phyloP scores from a whole-genome alignment of 495 filamentous ascomycete genomes.

The Apodospora peruviana region DNA sequence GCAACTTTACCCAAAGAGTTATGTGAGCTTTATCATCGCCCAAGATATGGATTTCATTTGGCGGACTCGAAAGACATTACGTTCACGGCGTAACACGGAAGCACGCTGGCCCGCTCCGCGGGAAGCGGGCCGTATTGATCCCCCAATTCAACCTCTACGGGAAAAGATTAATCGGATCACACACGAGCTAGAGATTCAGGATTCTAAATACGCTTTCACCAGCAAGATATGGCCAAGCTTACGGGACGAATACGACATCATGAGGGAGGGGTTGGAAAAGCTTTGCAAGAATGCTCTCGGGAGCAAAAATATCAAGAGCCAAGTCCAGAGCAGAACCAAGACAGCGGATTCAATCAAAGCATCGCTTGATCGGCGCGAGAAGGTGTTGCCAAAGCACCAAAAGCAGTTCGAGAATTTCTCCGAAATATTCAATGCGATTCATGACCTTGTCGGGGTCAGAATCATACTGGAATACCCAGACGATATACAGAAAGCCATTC shows the following conservation, averaged over 20 bases:
- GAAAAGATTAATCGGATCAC: conserved; percentile 1
- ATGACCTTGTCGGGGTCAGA: conserved; percentile 9
- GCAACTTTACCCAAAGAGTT: not conserved
- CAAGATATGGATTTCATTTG: not conserved
- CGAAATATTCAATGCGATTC: conserved; percentile 1
- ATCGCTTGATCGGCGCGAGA: conserved; percentile 2
- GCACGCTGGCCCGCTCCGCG: not conserved
- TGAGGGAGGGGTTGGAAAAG: conserved; percentile 2
- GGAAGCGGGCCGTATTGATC: not conserved
- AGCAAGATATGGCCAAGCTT: conserved; percentile 4
- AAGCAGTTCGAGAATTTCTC: conserved; percentile 1
- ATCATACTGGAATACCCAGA: conserved; percentile 3
- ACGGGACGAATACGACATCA: conserved; percentile 4
- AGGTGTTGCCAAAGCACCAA: not conserved
- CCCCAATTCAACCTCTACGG: not conserved
- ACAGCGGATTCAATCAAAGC: not conserved
- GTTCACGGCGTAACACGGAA: not conserved
- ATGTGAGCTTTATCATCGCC: not conserved
- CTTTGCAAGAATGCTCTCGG: conserved; percentile 5
- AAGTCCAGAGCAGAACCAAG: conserved; percentile 7
- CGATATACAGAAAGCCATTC: conserved; percentile 2
- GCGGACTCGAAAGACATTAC: no score
- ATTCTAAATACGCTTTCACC: conserved; percentile 2
- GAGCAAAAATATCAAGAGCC: not conserved
- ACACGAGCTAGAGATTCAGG: not conserved